These are phyloP conservation scores for Postia placenta DNA, from an alignment of 768 basidiomycete species.

Conservation along the genomic window DNA sequence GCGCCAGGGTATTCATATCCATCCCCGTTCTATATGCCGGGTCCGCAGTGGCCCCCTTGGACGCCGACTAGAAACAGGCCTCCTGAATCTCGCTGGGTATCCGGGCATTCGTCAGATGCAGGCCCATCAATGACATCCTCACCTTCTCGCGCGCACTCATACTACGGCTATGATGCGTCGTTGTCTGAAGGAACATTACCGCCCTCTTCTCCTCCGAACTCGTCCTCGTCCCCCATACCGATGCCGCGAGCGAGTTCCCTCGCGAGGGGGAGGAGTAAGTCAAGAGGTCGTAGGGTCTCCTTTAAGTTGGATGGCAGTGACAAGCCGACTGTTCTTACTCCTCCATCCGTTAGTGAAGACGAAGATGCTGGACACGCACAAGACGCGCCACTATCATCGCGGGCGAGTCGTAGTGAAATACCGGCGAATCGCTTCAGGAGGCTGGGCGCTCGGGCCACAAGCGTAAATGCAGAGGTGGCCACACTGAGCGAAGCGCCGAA, in stretches of 20 bases:
- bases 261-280: constrained; percentile 41
- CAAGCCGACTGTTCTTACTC: constrained; percentile 10
- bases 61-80: constrained; percentile 16
- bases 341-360: neutral
- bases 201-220: constrained; percentile 42
- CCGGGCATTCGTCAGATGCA: constrained; percentile 23
- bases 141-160: constrained; percentile 30
- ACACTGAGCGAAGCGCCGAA: no score
- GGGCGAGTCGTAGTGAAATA: neutral
- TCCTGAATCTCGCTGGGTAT: constrained; percentile 16
- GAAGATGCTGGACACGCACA: neutral
- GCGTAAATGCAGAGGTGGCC: neutral
- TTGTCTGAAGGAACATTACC: constrained; percentile 44
- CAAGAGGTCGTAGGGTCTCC: constrained; percentile 51
- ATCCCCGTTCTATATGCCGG: constrained; percentile 12
- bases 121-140: constrained; percentile 11
- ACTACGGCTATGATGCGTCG: constrained; percentile 37
- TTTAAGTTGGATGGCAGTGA: constrained; percentile 36
- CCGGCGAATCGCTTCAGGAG: neutral
- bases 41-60: constrained; percentile 13
- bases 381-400: neutral
- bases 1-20: constrained; percentile 10
- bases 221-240: constrained; percentile 23
- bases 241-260: constrained; percentile 11
- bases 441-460: neutral